phyloP scores from a whole-genome alignment of 805 yeast genomes.

The Schwanniomyces vanrijiae region DNA sequence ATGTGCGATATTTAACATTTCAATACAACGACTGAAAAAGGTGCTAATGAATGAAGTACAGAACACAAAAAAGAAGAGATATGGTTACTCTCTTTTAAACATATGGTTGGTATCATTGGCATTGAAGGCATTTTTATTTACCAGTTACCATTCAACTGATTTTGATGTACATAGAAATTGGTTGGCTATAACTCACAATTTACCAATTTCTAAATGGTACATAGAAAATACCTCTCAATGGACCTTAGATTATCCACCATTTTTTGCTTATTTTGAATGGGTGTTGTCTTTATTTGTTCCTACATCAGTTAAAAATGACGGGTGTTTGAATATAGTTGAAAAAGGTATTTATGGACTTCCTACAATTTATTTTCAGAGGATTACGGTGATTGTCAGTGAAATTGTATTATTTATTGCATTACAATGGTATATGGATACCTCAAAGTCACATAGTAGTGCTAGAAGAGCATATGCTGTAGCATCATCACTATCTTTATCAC shows the following conservation, averaged over 20 bases:
- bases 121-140: slow-evolving; percentile 31
- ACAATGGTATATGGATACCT: slow-evolving; percentile 64
- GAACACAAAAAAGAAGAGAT: not conserved
- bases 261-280: slow-evolving; percentile 96
- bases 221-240: slow-evolving; percentile 75
- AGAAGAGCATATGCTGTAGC: slow-evolving; percentile 72
- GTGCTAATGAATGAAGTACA: not conserved
- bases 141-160: slow-evolving; percentile 91
- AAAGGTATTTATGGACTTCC: slow-evolving; percentile 71
- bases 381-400: slow-evolving; percentile 79
- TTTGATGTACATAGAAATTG: slow-evolving; percentile 97
- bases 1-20: not conserved
- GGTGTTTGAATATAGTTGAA: slow-evolving; percentile 68
- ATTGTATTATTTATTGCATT: slow-evolving; percentile 65
- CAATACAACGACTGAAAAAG: not conserved
- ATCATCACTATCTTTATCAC: slow-evolving; percentile 79
- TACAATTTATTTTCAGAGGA: slow-evolving; percentile 80
- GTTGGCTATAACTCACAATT: slow-evolving; percentile 81
- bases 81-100: slow-evolving; percentile 27
- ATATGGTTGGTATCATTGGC: slow-evolving; percentile 37
- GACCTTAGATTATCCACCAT: slow-evolving; percentile 98
- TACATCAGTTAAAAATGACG: slow-evolving; percentile 58
- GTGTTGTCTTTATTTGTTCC: slow-evolving; percentile 72
- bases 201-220: slow-evolving; percentile 85
- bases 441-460: slow-evolving; percentile 32